Conservation (phyloP, 805 yeast genomes). For the Spencermartinsiella europaea region DNA sequence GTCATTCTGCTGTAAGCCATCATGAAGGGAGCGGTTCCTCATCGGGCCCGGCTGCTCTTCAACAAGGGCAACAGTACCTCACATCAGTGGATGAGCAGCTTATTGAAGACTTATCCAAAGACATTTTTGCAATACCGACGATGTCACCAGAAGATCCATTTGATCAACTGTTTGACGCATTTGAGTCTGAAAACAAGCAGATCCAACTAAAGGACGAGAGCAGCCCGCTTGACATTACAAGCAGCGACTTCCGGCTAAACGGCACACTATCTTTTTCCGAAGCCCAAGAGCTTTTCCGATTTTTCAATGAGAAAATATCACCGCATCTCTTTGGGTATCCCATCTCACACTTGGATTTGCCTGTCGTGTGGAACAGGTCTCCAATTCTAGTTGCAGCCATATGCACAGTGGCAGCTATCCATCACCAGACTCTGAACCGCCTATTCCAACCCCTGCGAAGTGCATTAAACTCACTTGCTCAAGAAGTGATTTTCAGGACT, state of each 20-base stretch:
- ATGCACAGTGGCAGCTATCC: constrained; percentile 57
- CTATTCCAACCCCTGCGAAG: constrained; percentile 28
- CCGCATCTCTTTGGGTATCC: constrained; percentile 66
- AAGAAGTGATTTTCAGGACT: constrained; percentile 29
- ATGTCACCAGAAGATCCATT: background rate
- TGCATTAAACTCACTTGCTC: constrained; percentile 29
- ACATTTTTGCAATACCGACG: too few relatives aligned
- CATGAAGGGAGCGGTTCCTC: background rate
- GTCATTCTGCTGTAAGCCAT: background rate
- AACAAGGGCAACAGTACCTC: background rate
- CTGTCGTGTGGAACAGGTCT: constrained; percentile 48
- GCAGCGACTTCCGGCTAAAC: constrained; percentile 31
- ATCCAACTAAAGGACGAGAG: background rate
- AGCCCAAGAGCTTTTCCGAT: constrained; percentile 42
- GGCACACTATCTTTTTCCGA: constrained; percentile 36
- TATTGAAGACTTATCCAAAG: background rate
- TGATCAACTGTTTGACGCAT: background rate
- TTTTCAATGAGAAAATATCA: constrained; percentile 50
- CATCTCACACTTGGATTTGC: constrained; percentile 45
- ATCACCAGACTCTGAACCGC: constrained; percentile 40
- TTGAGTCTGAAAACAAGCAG: background rate
- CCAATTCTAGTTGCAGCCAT: constrained; percentile 57
- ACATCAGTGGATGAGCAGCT: background rate
- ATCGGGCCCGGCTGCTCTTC: too few relatives aligned
- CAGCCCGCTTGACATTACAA: background rate